These are phyloP conservation scores for Aspergillus eucalypticola DNA, from an alignment of 2,329 filamentous ascomycete genomes.

Conservation along the genomic window DNA sequence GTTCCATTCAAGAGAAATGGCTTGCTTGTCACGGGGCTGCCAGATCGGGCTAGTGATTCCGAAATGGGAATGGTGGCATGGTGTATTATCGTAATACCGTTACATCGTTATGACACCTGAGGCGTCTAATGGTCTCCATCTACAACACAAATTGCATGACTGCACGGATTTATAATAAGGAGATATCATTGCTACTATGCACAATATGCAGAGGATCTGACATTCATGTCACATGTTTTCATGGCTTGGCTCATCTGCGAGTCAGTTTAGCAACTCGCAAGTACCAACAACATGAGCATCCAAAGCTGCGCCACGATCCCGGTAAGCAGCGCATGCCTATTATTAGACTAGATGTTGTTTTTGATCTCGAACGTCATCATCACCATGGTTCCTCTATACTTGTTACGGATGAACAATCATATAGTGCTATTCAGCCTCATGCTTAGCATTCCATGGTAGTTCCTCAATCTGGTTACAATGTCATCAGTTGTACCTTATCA, in stretches of 20 bases:
- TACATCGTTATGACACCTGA: not conserved
- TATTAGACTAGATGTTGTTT: not conserved
- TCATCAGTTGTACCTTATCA: no score
- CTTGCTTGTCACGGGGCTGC: not conserved
- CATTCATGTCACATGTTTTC: not conserved
- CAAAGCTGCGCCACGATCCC: not conserved
- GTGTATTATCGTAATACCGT: not conserved
- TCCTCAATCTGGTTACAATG: no score
- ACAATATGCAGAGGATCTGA: not conserved
- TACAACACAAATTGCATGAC: no score
- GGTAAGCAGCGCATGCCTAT: not conserved
- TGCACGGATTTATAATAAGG: not conserved
- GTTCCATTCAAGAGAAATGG: not conserved
- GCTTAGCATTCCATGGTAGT: no score
- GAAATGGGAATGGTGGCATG: not conserved
- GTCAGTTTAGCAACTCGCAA: not conserved
- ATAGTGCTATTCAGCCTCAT: no score
- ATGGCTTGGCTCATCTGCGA: not conserved
- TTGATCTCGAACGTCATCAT: not conserved
- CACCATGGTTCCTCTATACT: no score
- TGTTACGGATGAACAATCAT: no score
- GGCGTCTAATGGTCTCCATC: not conserved
- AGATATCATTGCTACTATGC: not conserved
- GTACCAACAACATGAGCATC: not conserved
- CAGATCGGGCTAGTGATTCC: not conserved